Percentiles rank a stretch among this genome's conserved stretches.
Evolutionary conservation across 495 filamentous ascomycete genomes (phyloP).

Genomic region (Massariosphaeria phaeospora): DNA sequence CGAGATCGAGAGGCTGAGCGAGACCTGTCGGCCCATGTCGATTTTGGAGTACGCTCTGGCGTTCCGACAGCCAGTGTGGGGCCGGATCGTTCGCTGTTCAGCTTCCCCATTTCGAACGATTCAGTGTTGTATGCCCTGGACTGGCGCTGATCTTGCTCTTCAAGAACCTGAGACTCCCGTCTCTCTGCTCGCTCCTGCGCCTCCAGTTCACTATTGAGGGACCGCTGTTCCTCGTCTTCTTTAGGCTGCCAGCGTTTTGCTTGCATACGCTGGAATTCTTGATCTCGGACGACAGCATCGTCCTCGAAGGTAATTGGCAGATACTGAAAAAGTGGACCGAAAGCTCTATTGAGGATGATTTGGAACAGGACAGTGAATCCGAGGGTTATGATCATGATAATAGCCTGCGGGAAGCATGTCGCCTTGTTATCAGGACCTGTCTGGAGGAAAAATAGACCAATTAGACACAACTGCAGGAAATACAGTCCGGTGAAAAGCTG

Average conservation of each 20-base stretch:
- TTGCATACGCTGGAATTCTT: slow-evolving; percentile 78
- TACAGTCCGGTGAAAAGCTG: slow-evolving; percentile 94
- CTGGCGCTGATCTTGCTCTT: slow-evolving; percentile 35
- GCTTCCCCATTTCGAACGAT: slow-evolving; percentile 25
- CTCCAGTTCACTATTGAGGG: slow-evolving; percentile 44
- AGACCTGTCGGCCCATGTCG: slow-evolving; percentile 38
- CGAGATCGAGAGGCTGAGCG: slow-evolving; percentile 30
- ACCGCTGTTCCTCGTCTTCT: slow-evolving; percentile 51
- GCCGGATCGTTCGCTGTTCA: slow-evolving; percentile 27
- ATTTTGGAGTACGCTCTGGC: slow-evolving; percentile 22
- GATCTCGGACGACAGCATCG: slow-evolving; percentile 81
- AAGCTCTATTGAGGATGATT: slow-evolving; percentile 73
- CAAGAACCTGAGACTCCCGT: slow-evolving; percentile 59
- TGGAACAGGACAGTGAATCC: slow-evolving; percentile 76
- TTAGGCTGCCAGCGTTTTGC: slow-evolving; percentile 43
- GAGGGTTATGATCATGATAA: slow-evolving; percentile 77
- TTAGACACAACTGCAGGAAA: slow-evolving; percentile 85
- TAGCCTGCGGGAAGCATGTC: slow-evolving; percentile 73
- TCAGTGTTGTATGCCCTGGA: slow-evolving; percentile 9
- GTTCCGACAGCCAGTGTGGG: slow-evolving; percentile 13
- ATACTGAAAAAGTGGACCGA: slow-evolving; percentile 80
- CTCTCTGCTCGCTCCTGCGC: slow-evolving; percentile 43
- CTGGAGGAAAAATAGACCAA: slow-evolving; percentile 88
- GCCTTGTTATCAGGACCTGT: slow-evolving; percentile 54
- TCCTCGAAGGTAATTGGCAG: slow-evolving; percentile 95